These are phyloP conservation scores for Sporormia fimetaria DNA, from an alignment of 495 filamentous ascomycete genomes.

Conservation along the genomic window DNA sequence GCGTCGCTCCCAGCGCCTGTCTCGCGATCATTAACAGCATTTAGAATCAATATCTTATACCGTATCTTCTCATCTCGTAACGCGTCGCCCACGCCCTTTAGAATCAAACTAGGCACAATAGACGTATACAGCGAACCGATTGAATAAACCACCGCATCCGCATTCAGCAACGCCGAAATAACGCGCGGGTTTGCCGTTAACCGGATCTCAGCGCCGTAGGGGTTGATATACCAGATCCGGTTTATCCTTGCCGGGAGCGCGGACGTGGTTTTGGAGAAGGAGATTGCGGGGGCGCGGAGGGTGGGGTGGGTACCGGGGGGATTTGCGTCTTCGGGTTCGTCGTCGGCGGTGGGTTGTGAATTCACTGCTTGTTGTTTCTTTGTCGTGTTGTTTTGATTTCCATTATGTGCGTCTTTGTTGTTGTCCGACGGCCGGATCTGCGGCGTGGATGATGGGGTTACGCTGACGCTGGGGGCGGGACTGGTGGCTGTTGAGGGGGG, in stretches of 20 bases:
- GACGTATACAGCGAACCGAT: conserved; percentile 73
- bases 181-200: conserved; percentile 71
- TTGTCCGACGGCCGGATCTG: too few relatives aligned
- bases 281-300: conserved; percentile 66
- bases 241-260: conserved; percentile 66
- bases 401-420: too few relatives aligned
- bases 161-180: conserved; percentile 47
- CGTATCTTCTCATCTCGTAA: conserved; percentile 35
- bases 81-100: conserved; percentile 51
- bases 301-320: conserved; percentile 73
- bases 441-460: too few relatives aligned
- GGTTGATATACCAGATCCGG: conserved; percentile 94
- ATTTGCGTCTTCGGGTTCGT: conserved; percentile 68
- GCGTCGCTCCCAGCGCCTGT: conserved; percentile 53
- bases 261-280: conserved; percentile 59
- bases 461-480: too few relatives aligned
- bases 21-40: conserved; percentile 72
- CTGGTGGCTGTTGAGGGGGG: too few relatives aligned
- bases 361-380: too few relatives aligned
- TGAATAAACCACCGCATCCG: conserved; percentile 69
- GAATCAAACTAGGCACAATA: conserved; percentile 64
- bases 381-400: too few relatives aligned
- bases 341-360: conserved; percentile 30
- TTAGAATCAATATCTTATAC: conserved; percentile 77
- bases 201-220: conserved; percentile 83